A percentile compares a stretch with the other conserved stretches of the same genome.
These are phyloP conservation scores for Posidonia oceanica DNA, from an alignment of 116 monocot genomes.

Conservation along the genomic window DNA sequence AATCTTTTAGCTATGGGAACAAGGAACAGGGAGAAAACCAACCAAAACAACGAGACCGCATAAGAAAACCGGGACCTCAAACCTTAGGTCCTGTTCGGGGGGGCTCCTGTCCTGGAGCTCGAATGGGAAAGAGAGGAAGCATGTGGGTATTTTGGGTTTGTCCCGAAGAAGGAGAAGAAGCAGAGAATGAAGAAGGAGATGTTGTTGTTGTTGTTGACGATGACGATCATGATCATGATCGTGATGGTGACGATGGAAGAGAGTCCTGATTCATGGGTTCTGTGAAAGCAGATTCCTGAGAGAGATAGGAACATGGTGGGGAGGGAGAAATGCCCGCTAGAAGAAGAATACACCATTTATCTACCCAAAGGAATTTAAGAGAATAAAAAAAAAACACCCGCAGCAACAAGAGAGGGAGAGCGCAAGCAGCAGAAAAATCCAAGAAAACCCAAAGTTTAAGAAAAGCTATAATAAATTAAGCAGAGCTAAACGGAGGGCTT, in stretches of 20 bases:
- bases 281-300: constrained; percentile 35
- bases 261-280: constrained; percentile 30
- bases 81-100: not conserved
- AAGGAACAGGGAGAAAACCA: not conserved
- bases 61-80: constrained; percentile 3
- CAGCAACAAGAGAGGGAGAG: not conserved
- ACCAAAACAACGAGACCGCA: not conserved
- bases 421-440: constrained; percentile 5
- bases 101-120: constrained; percentile 2
- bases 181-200: not conserved
- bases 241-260: constrained; percentile 3
- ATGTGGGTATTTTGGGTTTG: constrained; percentile 1
- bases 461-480: not conserved
- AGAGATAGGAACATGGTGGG: constrained; percentile 22
- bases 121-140: constrained; percentile 8
- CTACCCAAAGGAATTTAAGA: not conserved
- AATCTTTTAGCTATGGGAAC: constrained; percentile 1
- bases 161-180: constrained; percentile 4
- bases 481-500: not conserved
- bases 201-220: not conserved
- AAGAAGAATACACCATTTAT: not conserved
- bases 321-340: constrained; percentile 14
- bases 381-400: not conserved
- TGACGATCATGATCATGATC: constrained; percentile 1
- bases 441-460: constrained; percentile 3